These are phyloP conservation scores for Biscogniauxia marginata DNA, from an alignment of 2,329 filamentous ascomycete species.

Conservation along the genomic window DNA sequence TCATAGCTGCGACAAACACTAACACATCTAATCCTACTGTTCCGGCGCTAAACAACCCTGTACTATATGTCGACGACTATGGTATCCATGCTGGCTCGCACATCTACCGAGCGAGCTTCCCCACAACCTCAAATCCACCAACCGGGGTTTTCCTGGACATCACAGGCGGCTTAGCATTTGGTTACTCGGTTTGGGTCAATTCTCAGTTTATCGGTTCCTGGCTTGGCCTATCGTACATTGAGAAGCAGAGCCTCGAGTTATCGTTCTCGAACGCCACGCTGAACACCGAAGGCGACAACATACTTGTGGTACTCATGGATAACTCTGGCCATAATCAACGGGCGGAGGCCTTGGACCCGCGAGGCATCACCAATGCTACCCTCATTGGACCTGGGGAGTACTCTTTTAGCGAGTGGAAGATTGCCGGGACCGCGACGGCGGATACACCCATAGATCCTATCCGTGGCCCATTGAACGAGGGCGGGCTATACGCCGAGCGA, in stretches of 20 bases:
- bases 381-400: conserved; percentile 40
- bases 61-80: conserved; percentile 58
- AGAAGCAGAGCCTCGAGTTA: conserved; percentile 39
- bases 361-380: conserved; percentile 53
- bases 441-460: conserved; percentile 52
- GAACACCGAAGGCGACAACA: conserved; percentile 39
- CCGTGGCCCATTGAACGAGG: conserved; percentile 56
- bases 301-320: conserved; percentile 57
- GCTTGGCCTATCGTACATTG: conserved; percentile 46
- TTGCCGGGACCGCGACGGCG: conserved; percentile 55
- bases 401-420: conserved; percentile 53
- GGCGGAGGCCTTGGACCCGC: conserved; percentile 44
- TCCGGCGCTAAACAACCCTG: conserved; percentile 50
- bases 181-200: conserved; percentile 59
- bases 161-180: conserved; percentile 54
- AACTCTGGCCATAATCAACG: conserved; percentile 60
- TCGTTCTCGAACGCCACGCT: conserved; percentile 51
- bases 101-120: conserved; percentile 53
- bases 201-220: conserved; percentile 54
- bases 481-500: conserved; percentile 57
- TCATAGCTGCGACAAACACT: conserved; percentile 45
- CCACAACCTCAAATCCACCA: conserved; percentile 34
- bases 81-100: conserved; percentile 53
- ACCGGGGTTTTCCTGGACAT: conserved; percentile 49
- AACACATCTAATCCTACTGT: conserved; percentile 46